Base-by-base conservation (phyloP, 2,329 filamentous ascomycete species). In the Scytalidium lignicola region DNA sequence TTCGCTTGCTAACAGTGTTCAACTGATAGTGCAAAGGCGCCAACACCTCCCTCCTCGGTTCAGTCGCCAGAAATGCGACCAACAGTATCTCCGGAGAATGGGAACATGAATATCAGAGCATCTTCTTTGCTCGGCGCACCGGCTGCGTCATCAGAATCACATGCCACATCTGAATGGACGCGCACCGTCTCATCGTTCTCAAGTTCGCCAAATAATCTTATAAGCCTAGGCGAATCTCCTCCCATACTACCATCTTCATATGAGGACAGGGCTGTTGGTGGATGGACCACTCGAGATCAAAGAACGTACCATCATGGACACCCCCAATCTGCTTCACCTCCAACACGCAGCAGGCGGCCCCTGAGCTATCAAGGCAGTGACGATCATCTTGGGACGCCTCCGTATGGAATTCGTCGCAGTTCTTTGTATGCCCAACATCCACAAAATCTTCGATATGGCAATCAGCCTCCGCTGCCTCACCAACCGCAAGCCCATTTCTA, bases 401-500 rank as follows among this genome's bases (percentile, higher is more conserved):
- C 63, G 60, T 68, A 67, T 39, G 63, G 64, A 43, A 63, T 70
- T 55, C 62, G 74, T 49, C 66, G 77, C 61, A 70, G 73, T 22
- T 79, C 78, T 42, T 74, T 78, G 68, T 75, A 78, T 57, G 76
- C 77, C 6, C 73, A 74, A 19, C 70, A 67, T 44, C 63, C 70
- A 12, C 58, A 68, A 3, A 37, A 37, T 37, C 32, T 37, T 37
- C 70, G 72, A 12, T 75, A 78, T 48, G 62, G 68, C 52, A 64
- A 72, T 29, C 75, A 80, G 46, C 82, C 81, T n/a, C 85, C 86
- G 2, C 76, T 85, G 9, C 86, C 88, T 3, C 87, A 91, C 62
- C 80, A 89, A 51, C 78, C 83, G 1, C 88, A 91, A 65, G 69
- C 86, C 17, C 87, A 91, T 68, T 92, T 88, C 65, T 90, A 90